Evolutionary conservation across 2,329 filamentous ascomycete genomes (phyloP), one percentile per base, ranked within the genome.

Genomic region (Coniella vitis): DNA sequence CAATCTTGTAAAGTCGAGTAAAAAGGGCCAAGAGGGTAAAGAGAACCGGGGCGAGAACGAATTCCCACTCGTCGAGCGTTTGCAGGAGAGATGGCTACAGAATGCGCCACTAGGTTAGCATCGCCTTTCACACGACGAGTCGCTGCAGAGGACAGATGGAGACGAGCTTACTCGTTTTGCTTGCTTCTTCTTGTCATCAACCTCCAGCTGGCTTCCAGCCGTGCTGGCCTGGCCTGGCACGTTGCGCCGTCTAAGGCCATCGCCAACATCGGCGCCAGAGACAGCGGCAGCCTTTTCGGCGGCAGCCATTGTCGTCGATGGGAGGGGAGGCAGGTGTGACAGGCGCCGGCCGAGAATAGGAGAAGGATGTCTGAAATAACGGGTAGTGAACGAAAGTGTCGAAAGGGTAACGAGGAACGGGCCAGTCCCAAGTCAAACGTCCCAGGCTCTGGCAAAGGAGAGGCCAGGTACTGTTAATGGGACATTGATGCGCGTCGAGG

Each of bases 1-100:
- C 83, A 62, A 86, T 86, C 70, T 83, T 85, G 68, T 77, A 86
- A 55, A 86, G 64, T 55, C 83, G 74, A 35, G 83, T 86, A 64
- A 84, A 82, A 67, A 84, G 72, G 49, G 83, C 79, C 47, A 83
- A 64, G 56, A 73, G 61, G 51, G 79, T 78, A 67, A 84, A 79
- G 62, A 84, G 61, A 59, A 84, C 62, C 47, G 81, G 76, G 55
- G 78, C 75, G 62, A 82, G 73, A 61, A 83, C 61, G 63, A 75
- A 71, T 64, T 86, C 75, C 76, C 81, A 79, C 67, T 83, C 71
- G 59, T 76, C 72, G 56, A 90, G 75, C 58, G 78, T 72, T 48
- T 83, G 65, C 58, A 87, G 67, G 55, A 86, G 64, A 20, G 78
- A 79, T 57, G 78, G 73, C 56, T 74, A 65, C 67, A 77, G 52